Conservation (phyloP, 371 early-diverging fungal genomes). For the Dinochytrium kinnereticum region DNA sequence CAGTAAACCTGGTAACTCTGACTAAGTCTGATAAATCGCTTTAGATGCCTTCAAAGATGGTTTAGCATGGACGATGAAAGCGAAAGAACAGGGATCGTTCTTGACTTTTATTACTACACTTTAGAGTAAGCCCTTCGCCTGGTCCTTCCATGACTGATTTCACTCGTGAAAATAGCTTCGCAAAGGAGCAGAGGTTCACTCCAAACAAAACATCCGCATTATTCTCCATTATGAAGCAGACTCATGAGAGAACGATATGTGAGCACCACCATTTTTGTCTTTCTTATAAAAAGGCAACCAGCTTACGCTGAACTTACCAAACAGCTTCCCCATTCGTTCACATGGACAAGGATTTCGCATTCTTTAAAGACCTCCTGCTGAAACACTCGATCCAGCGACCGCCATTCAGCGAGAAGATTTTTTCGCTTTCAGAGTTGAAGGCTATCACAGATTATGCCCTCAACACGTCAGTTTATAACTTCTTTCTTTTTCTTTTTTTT, state of each 20-base stretch:
- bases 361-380: conserved; percentile 54
- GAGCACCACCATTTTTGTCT: not conserved
- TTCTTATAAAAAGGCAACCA: not conserved
- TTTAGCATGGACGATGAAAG: conserved; percentile 24
- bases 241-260: conserved; percentile 45
- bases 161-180: conserved; percentile 39
- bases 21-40: not conserved
- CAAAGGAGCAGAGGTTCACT: conserved; percentile 40
- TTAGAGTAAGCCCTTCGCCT: conserved; percentile 39
- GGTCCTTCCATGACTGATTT: not conserved
- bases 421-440: conserved; percentile 49
- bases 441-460: conserved; percentile 51
- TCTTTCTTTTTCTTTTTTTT: conserved; percentile 2
- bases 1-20: conserved; percentile 26
- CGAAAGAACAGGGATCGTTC: conserved; percentile 47
- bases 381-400: conserved; percentile 56
- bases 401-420: conserved; percentile 53
- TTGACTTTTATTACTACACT: conserved; percentile 57
- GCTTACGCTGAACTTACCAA: not conserved
- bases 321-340: conserved; percentile 51
- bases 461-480: conserved; percentile 47
- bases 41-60: conserved; percentile 33
- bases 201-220: conserved; percentile 52
- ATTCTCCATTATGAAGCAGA: conserved; percentile 57
- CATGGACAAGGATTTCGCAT: conserved; percentile 50